Evolutionary conservation across 225 moss, liverwort and hornwort species (phyloP).

Genomic region (Takakia lepidozioides): DNA sequence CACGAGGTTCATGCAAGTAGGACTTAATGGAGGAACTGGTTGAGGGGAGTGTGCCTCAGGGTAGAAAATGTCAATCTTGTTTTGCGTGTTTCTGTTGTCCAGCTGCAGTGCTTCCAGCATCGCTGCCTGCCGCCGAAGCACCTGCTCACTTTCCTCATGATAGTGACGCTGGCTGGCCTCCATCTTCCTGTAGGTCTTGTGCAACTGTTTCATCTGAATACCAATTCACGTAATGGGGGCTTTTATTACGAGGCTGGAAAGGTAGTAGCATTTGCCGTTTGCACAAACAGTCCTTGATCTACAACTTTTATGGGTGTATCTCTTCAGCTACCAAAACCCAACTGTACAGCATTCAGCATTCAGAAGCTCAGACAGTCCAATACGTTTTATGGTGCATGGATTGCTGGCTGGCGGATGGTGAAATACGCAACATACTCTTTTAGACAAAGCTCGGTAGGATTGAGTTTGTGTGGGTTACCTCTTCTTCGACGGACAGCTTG

Average conservation of each 20-base stretch:
- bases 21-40: too few species aligned
- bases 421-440: background rate
- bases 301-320: background rate
- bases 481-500: slow-evolving; percentile 22
- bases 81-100: slow-evolving; percentile 68
- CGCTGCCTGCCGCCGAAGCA: slow-evolving; percentile 55
- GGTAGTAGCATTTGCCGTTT: too few species aligned
- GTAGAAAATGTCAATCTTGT: slow-evolving; percentile 79
- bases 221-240: too few species aligned
- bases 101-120: slow-evolving; percentile 71
- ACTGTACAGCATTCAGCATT: background rate
- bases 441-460: background rate
- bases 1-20: too few species aligned
- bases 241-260: too few species aligned
- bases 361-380: background rate
- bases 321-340: background rate
- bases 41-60: slow-evolving; percentile 49
- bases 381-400: background rate
- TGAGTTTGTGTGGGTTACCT: slow-evolving; percentile 15
- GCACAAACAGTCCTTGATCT: background rate
- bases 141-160: slow-evolving; percentile 84
- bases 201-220: slow-evolving; percentile 83
- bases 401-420: background rate
- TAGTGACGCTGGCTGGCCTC: slow-evolving; percentile 78
- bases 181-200: slow-evolving; percentile 84